Percentiles rank a stretch among this genome's conserved stretches.
Conservation (phyloP, 495 filamentous ascomycete genomes). For the Talaromyces ruber region DNA sequence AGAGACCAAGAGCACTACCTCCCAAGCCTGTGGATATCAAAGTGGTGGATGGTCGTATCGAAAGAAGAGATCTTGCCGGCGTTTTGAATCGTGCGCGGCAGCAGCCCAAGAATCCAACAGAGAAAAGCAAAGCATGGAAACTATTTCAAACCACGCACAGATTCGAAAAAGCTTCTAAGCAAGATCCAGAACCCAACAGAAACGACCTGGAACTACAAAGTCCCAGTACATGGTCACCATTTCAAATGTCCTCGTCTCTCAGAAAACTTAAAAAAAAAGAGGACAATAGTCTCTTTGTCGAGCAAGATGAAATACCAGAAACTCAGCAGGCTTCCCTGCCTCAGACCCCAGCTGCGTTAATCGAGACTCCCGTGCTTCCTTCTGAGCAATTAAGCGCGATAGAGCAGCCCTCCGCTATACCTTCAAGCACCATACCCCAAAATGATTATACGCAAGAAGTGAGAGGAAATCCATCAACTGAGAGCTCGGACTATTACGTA, state of each 20-base stretch:
- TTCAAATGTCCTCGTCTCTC: slow-evolving; percentile 2
- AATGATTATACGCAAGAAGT: background rate
- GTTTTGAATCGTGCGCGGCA: background rate
- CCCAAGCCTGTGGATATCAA: slow-evolving; percentile 3
- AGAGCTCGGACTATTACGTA: background rate
- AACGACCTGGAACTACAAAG: background rate
- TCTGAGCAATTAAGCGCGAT: background rate
- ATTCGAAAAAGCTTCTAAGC: slow-evolving; percentile 1
- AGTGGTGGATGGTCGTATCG: background rate
- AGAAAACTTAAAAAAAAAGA: background rate
- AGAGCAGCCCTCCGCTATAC: background rate
- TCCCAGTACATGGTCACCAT: background rate
- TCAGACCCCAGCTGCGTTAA: background rate
- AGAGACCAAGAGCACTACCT: background rate
- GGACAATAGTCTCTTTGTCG: slow-evolving; percentile 5
- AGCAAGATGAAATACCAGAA: slow-evolving; percentile 3
- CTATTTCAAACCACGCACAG: background rate
- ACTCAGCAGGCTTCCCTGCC: background rate
- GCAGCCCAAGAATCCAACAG: background rate
- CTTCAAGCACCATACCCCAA: background rate
- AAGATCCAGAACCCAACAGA: slow-evolving; percentile 3
- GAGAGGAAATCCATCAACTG: background rate
- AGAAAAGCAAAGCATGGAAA: slow-evolving; percentile 4
- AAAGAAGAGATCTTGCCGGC: background rate
- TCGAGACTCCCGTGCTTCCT: background rate